Percentiles rank a stretch among this genome's conserved stretches.
Conservation (phyloP, 1,284 basidiomycete genomes). For the Pseudozyma sp. region DNA sequence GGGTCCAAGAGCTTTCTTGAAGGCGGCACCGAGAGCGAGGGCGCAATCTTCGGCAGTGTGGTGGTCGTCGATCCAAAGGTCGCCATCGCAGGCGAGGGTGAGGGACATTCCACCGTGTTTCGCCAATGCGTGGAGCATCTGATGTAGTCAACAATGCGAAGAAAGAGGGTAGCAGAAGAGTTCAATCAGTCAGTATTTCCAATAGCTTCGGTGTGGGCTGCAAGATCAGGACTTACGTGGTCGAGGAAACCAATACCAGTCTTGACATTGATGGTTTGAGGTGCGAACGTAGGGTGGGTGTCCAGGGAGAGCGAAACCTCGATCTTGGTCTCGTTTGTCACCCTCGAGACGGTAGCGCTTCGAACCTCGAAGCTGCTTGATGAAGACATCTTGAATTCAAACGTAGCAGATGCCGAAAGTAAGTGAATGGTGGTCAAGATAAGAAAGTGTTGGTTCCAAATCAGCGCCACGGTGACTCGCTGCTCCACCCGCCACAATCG, state of each 20-base stretch:
- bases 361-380: slow-evolving; percentile 58
- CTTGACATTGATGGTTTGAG: slow-evolving; percentile 85
- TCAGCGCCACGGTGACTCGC: slow-evolving; percentile 28
- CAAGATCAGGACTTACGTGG: slow-evolving; percentile 77
- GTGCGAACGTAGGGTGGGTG: slow-evolving; percentile 75
- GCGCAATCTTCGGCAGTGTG: slow-evolving; percentile 97
- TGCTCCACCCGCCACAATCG: slow-evolving; percentile 6
- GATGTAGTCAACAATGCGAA: background rate
- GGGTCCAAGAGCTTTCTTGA: slow-evolving; percentile 94
- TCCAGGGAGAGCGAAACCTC: slow-evolving; percentile 86
- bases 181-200: background rate
- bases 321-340: slow-evolving; percentile 93
- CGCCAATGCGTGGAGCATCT: slow-evolving; percentile 69
- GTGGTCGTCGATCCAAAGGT: slow-evolving; percentile 98
- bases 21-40: slow-evolving; percentile 90
- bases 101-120: slow-evolving; percentile 75
- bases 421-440: background rate
- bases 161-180: background rate
- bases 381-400: slow-evolving; percentile 26
- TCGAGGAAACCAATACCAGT: slow-evolving; percentile 99
- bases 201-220: background rate
- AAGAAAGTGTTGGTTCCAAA: background rate
- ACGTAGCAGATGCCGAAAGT: background rate
- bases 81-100: slow-evolving; percentile 89
- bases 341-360: slow-evolving; percentile 80